Evolutionary conservation across 2,329 filamentous ascomycete genomes (phyloP).

Genomic region (Phoma sp.): DNA sequence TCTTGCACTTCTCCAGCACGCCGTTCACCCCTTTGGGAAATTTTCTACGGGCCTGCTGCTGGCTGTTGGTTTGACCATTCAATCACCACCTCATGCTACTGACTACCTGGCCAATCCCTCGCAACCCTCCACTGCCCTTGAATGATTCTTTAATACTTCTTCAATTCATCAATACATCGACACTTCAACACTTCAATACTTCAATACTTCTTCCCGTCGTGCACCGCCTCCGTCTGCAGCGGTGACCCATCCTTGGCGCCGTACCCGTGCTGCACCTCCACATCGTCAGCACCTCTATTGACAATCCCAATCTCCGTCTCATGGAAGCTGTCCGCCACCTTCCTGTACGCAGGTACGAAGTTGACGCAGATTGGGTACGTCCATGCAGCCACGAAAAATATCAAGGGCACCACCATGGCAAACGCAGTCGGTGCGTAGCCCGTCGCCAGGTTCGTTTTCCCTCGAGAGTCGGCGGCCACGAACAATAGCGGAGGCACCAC

Average conservation of each 20-base stretch:
- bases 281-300: conserved; percentile 39
- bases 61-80: neutral
- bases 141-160: conserved; percentile 1
- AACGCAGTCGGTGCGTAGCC: conserved; percentile 57
- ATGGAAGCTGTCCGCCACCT: conserved; percentile 65
- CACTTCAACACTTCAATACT: too few species aligned
- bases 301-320: conserved; percentile 55
- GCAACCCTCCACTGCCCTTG: neutral
- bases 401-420: conserved; percentile 71
- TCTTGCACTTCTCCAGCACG: neutral
- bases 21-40: neutral
- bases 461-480: conserved; percentile 68
- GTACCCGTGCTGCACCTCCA: conserved; percentile 30
- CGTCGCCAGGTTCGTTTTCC: conserved; percentile 35
- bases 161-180: neutral
- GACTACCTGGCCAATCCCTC: neutral
- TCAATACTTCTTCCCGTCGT: conserved; percentile 16
- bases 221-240: conserved; percentile 21
- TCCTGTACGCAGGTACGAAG: conserved; percentile 68
- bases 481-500: conserved; percentile 75
- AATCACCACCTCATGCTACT: neutral
- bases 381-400: conserved; percentile 57
- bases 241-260: conserved; percentile 22
- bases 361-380: conserved; percentile 60
- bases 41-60: neutral